Base-by-base conservation (phyloP, 495 filamentous ascomycete species). In the Hypoxylon fragiforme region DNA sequence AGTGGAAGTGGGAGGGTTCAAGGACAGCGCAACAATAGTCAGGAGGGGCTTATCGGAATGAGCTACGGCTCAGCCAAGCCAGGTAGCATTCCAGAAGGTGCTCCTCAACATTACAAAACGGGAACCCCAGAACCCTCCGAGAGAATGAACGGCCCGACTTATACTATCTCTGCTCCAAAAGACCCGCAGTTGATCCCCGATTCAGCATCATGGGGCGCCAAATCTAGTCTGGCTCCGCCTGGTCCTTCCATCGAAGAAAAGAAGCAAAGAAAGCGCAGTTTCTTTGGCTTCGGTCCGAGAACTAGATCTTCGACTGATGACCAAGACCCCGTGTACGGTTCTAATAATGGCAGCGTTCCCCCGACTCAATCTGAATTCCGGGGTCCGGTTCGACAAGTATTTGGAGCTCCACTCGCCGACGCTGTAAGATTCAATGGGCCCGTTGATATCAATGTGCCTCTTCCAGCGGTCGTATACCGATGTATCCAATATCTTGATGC, bases 391-490 rank as follows among this genome's bases (percentile, higher is more conserved):
- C 81, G 87, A 39, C 81, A 89, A 30, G 88, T 89, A 6, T 98
- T 98, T 69, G 95, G 94, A 9, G 88, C 88, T 35, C 84, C 90
- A 4, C 71, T 98, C 26, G 83, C 84, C 3, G 92, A 98, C 62
- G 94, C 94, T 28, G 92, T 96, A 3, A 80, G 88, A 59, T 87
- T 80, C 64, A 89, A 86, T 55, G 77, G 81, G 11, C 92, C 92
- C 5, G 68, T 78, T 34, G 90, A 88, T 48, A 74, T 88, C 14
- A 76, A 76, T 42, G 83, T 87, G 14, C 83, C 86, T 38, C 75
- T 98, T 26, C 94, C 94, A 6, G 90, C 95, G n/a, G 94, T 97
- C 1, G 91, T 97, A 34, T 97, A 95, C 74, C 88, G 94, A 36
- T 97, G 92, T 62, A 88, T 98, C 55, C 90, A 97, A 67, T 98